These are phyloP conservation scores for Ophiocordyceps unilateralis DNA, from an alignment of 2,329 filamentous ascomycete genomes.

Conservation along the genomic window DNA sequence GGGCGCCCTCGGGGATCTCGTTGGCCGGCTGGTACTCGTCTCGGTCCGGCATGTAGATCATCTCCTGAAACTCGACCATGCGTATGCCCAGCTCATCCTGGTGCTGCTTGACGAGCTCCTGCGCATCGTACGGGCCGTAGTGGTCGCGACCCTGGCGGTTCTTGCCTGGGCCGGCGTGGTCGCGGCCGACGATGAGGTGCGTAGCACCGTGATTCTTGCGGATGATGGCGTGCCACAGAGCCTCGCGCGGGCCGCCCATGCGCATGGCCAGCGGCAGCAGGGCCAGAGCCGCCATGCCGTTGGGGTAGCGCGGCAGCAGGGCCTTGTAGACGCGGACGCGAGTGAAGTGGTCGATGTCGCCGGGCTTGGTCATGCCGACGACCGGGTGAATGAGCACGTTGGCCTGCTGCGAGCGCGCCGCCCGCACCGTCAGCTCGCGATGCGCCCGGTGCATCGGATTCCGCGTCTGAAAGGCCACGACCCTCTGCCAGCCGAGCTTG, in stretches of 20 bases:
- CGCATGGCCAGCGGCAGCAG: constrained; percentile 94
- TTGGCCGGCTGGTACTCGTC: constrained; percentile 94
- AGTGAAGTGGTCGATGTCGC: constrained; percentile 99
- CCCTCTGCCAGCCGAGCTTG: constrained; percentile 96
- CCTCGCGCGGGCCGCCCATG: constrained; percentile 96
- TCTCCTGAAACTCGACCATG: constrained; percentile 98
- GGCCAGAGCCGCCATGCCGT: constrained; percentile 95
- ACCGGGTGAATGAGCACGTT: constrained; percentile 99
- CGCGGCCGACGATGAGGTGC: constrained; percentile 97
- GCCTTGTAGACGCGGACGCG: constrained; percentile 98
- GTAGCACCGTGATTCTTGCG: constrained; percentile 98
- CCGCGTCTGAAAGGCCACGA: constrained; percentile 97
- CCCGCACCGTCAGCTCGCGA: constrained; percentile 91
- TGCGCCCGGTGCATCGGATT: constrained; percentile 99
- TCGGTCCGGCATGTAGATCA: constrained; percentile 94
- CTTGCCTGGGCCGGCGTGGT: constrained; percentile 95
- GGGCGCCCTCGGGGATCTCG: constrained; percentile 66
- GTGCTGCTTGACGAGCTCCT: constrained; percentile 93
- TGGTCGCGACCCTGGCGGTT: constrained; percentile 95
- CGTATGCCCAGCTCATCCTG: constrained; percentile 92
- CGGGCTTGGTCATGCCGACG: constrained; percentile 94
- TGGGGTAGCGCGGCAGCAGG: constrained; percentile 88
- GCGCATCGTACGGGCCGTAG: constrained; percentile 95
- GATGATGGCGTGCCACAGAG: constrained; percentile 99
- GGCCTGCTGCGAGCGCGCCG: constrained; percentile 85